A percentile compares a stretch with the other conserved stretches of the same genome.
These are phyloP conservation scores for Aspergillus campestris DNA, from an alignment of 495 filamentous ascomycete genomes.

Conservation along the genomic window DNA sequence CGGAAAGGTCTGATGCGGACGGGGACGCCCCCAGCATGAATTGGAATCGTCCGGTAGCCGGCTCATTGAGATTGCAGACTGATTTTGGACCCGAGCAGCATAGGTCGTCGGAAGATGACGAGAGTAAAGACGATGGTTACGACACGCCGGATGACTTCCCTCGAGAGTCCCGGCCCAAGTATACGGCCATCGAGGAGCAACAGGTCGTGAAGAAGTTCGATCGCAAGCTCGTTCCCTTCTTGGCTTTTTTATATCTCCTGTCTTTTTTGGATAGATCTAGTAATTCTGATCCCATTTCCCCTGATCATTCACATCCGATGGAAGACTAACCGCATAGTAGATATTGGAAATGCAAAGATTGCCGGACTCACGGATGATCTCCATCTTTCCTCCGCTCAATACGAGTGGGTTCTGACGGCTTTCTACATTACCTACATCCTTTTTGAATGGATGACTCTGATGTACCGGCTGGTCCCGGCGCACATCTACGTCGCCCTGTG, in stretches of 20 bases:
- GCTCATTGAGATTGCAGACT: constrained; percentile 27
- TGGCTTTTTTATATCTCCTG: constrained; percentile 74
- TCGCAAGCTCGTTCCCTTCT: constrained; percentile 63
- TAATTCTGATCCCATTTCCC: constrained; percentile 21
- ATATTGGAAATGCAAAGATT: constrained; percentile 73
- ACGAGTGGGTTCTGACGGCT: constrained; percentile 59
- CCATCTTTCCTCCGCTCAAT: constrained; percentile 43
- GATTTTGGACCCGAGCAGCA: constrained; percentile 19
- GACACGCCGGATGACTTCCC: constrained; percentile 24
- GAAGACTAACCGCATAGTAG: constrained; percentile 26
- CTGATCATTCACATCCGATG: not conserved
- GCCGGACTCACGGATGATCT: constrained; percentile 64
- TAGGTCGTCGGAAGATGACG: constrained; percentile 2
- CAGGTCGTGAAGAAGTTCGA: constrained; percentile 69
- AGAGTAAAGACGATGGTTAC: constrained; percentile 18
- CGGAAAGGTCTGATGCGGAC: constrained; percentile 26
- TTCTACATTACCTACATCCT: constrained; percentile 68
- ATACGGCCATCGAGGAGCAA: constrained; percentile 67
- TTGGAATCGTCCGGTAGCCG: constrained; percentile 9
- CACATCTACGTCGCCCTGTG: constrained; percentile 50
- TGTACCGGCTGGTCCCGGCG: constrained; percentile 48
- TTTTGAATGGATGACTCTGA: constrained; percentile 64
- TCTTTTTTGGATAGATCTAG: constrained; percentile 73
- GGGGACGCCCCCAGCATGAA: constrained; percentile 9
- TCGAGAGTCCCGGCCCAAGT: constrained; percentile 21